Conservation (phyloP, 345 rosid species). For the Leavenworthia alabamica region DNA sequence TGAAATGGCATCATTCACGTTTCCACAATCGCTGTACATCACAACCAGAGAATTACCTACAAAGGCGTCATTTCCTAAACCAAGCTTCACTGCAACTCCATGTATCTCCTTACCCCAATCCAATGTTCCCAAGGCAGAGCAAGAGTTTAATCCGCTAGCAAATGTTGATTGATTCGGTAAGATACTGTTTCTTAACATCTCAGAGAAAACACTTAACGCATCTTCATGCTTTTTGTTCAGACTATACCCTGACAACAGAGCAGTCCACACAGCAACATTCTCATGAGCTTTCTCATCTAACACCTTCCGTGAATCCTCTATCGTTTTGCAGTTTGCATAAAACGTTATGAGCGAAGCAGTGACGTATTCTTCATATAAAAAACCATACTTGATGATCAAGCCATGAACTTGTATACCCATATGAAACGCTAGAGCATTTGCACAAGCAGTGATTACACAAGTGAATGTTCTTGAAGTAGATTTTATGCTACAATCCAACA, state of each 20-base stretch:
- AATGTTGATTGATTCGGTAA: constrained; percentile 73
- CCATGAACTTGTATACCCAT: constrained; percentile 60
- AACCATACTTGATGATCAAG: constrained; percentile 42
- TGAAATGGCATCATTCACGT: constrained; percentile 34
- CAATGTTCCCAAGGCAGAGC: constrained; percentile 54
- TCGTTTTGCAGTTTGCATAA: constrained; percentile 52
- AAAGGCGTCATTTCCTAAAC: constrained; percentile 45
- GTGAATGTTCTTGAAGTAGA: constrained; percentile 48
- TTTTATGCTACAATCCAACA: constrained; percentile 38
- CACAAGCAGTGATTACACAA: constrained; percentile 55
- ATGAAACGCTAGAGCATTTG: constrained; percentile 37
- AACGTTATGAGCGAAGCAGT: constrained; percentile 57
- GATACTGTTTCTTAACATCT: constrained; percentile 42
- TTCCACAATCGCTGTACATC: constrained; percentile 57
- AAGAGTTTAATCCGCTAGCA: constrained; percentile 56
- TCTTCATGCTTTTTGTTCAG: constrained; percentile 44
- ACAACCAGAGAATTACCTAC: constrained; percentile 63
- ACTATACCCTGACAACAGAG: constrained; percentile 53
- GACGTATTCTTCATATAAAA: constrained; percentile 40
- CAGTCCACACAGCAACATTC: constrained; percentile 64
- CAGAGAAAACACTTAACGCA: constrained; percentile 44
- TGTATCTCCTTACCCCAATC: constrained; percentile 67
- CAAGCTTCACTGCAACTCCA: constrained; percentile 41
- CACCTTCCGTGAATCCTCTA: constrained; percentile 37
- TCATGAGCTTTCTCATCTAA: constrained; percentile 37